These are phyloP conservation scores for Pythium aphanidermatum DNA, from an alignment of 352 stramenopile genomes.

Conservation along the genomic window DNA sequence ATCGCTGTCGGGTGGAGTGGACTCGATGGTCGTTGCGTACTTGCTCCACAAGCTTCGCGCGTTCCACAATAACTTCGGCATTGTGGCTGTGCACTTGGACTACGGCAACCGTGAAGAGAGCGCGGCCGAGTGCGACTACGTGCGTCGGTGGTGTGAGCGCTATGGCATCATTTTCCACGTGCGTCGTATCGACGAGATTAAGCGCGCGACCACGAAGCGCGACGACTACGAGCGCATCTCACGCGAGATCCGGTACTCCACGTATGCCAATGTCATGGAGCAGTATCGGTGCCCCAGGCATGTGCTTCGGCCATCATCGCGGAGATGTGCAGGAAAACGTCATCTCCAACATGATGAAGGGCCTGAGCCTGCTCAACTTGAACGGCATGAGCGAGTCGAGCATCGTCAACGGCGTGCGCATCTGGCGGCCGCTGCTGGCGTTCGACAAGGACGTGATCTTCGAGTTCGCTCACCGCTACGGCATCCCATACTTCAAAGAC, in stretches of 20 bases:
- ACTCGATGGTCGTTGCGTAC: slow-evolving; percentile 97
- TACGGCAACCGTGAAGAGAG: slow-evolving; percentile 96
- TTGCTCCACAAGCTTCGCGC: slow-evolving; percentile 84
- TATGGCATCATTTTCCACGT: slow-evolving; percentile 80
- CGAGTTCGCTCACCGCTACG: slow-evolving; percentile 93
- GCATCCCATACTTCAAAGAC: slow-evolving; percentile 97
- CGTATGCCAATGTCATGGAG: slow-evolving; percentile 86
- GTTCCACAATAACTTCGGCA: slow-evolving; percentile 42
- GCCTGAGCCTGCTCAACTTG: slow-evolving; percentile 88
- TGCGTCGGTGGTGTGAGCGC: slow-evolving; percentile 83
- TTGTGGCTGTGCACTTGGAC: slow-evolving; percentile 95
- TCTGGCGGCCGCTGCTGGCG: slow-evolving; percentile 91
- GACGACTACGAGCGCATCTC: slow-evolving; percentile 95
- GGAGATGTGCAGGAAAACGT: slow-evolving; percentile 98
- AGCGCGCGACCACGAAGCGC: slow-evolving; percentile 85
- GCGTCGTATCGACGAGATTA: slow-evolving; percentile 90
- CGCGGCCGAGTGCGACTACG: slow-evolving; percentile 88
- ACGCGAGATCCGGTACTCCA: slow-evolving; percentile 91
- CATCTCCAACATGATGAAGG: slow-evolving; percentile 97
- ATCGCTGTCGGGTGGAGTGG: slow-evolving; percentile 93
- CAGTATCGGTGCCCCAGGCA: slow-evolving; percentile 70
- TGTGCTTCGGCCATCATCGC: slow-evolving; percentile 96
- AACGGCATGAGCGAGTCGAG: slow-evolving; percentile 90
- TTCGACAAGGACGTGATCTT: slow-evolving; percentile 95
- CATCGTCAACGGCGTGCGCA: slow-evolving; percentile 62